A percentile compares a stretch with the other conserved stretches of the same genome.
These are phyloP conservation scores for Pseudogymnoascus sp. DNA, from an alignment of 2,329 filamentous ascomycete genomes.

Conservation along the genomic window DNA sequence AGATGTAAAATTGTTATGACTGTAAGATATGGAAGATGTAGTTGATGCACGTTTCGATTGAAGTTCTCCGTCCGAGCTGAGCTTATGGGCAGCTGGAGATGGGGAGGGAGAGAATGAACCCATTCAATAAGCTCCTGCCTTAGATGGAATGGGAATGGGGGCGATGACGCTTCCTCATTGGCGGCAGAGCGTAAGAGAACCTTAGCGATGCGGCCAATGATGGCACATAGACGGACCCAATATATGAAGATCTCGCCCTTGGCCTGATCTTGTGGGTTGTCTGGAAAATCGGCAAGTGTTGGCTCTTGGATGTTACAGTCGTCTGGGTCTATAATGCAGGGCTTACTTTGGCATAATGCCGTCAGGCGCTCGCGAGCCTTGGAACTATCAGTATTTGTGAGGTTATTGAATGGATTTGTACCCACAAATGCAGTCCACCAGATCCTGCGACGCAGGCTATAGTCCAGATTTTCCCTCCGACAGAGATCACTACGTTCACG, in stretches of 20 bases:
- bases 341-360: conserved; percentile 35
- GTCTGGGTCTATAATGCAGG: conserved; percentile 34
- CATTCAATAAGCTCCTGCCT: conserved; percentile 30
- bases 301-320: conserved; percentile 34
- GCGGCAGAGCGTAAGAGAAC: conserved; percentile 25
- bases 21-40: conserved; percentile 35
- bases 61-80: conserved; percentile 26
- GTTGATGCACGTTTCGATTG: conserved; percentile 34
- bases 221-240: conserved; percentile 34
- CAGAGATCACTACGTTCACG: conserved; percentile 28
- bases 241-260: conserved; percentile 34
- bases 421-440: conserved; percentile 35
- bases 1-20: conserved; percentile 35
- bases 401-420: not conserved
- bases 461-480: conserved; percentile 15
- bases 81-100: conserved; percentile 28
- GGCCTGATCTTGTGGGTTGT: conserved; percentile 21
- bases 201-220: conserved; percentile 34
- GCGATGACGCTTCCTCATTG: not conserved
- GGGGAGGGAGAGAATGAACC: conserved; percentile 28
- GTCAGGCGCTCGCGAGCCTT: conserved; percentile 32
- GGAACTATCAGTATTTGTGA: not conserved
- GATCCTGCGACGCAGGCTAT: conserved; percentile 30
- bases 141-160: conserved; percentile 22
- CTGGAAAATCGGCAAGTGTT: conserved; percentile 32